Evolutionary conservation across 1,284 basidiomycete species (phyloP), one percentile per base, ranked within the genome.

Genomic region (Tausonia pullulans): DNA sequence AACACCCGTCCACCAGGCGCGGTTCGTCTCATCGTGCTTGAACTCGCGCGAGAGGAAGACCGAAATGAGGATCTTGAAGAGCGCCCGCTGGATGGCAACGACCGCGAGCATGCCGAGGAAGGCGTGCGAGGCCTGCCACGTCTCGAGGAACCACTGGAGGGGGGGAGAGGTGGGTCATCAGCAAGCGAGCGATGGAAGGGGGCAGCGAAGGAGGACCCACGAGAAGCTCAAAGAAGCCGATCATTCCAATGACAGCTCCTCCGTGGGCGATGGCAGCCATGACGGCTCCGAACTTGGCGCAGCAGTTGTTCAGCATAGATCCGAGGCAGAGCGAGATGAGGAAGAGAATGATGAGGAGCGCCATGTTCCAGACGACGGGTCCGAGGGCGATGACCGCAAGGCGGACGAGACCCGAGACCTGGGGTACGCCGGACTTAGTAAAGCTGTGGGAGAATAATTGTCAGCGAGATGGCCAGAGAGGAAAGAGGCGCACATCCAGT

Each of bases 1-100:
- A 70, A 89, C 84, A 72, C 93, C 92, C 52, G 91, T 94, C 93
- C 93, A 97, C 92, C 92, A 97, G 8, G 92, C 92, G 46, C 91
- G 82, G 78, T 96, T 97, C 27, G 90, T 93, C 79, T 96, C 92
- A 74, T 97, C 93, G 73, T 95, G 90, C 79, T 96, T 96, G 83
- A 95, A 94, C 77, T 97, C 93, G 69, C 93, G 86, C 27, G 53
- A 58, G 53, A 97, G 80, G 83, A 94, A 90, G 63, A 94, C 86
- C 0, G 92, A 81, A 71, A 97, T 96, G 68, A 95, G 79, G 65
- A 92, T 81, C 79, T 97, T 97, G 83, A 92, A 87, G 69, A 96
- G 78, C 41, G 88, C 88, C 66, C 93, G 85, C 75, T 97, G 91
- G 62, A 96, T 88, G 64, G 84, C 82, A 68, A 94, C 88, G 65